Evolutionary conservation across 148 eudicot species (phyloP).

Genomic region (Vaccinium darrowii): DNA sequence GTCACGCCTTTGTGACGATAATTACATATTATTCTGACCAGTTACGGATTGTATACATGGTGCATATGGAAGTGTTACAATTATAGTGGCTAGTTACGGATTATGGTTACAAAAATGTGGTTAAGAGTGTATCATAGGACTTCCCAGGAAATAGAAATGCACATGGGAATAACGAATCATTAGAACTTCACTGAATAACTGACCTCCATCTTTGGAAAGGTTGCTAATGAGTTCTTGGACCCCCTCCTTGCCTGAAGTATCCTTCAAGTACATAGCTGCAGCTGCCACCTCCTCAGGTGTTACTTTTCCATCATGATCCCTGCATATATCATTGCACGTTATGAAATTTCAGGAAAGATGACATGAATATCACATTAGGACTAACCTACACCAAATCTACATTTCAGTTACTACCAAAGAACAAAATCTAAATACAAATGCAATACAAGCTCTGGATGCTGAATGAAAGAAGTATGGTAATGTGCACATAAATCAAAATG

Average conservation of each 20-base stretch:
- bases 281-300: slow-evolving; percentile 83
- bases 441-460: too few species aligned
- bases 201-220: slow-evolving; percentile 74
- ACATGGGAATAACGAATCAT: background rate
- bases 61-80: background rate
- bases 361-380: background rate
- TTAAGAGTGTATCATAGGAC: background rate
- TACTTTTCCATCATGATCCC: slow-evolving; percentile 87
- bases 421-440: background rate
- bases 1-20: background rate
- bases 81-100: background rate
- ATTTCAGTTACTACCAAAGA: background rate
- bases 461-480: too few species aligned
- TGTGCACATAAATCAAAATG: too few species aligned
- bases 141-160: background rate
- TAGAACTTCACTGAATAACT: background rate
- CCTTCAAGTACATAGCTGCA: slow-evolving; percentile 74
- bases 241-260: slow-evolving; percentile 76
- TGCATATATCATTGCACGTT: slow-evolving; percentile 16
- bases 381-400: background rate
- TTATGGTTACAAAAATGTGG: background rate
- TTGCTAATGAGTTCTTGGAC: slow-evolving; percentile 72
- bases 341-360: background rate
- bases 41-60: too few species aligned
- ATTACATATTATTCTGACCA: too few species aligned